These are phyloP conservation scores for Solanum sitiens DNA, from an alignment of 257 asterid species.

Conservation along the genomic window DNA sequence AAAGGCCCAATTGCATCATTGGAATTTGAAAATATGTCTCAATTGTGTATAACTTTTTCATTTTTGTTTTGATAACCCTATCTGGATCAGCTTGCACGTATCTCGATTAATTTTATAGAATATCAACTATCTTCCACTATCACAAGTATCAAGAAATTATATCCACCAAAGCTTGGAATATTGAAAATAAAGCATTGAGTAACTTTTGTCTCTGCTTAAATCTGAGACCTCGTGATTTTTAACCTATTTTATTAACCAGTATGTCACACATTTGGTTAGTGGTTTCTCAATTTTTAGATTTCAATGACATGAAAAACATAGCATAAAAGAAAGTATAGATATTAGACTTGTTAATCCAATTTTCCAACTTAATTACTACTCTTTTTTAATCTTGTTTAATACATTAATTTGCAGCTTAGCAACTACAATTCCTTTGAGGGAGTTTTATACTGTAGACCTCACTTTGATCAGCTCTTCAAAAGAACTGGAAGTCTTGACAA, in stretches of 20 bases:
- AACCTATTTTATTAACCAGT: not conserved
- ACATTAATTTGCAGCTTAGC: slow-evolving; percentile 39
- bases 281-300: not conserved
- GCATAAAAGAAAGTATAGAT: not conserved
- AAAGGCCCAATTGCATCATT: not conserved
- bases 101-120: not conserved
- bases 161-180: not conserved
- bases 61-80: not conserved
- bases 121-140: not conserved
- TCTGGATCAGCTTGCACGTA: not conserved
- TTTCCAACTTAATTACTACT: not conserved
- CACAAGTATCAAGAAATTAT: rapidly evolving
- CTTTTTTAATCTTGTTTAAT: not conserved
- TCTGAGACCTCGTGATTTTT: not conserved
- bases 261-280: not conserved
- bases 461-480: slow-evolving; percentile 90
- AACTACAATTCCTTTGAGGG: slow-evolving; percentile 96
- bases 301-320: not conserved
- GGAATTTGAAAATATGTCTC: not conserved
- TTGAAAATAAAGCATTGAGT: not conserved
- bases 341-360: not conserved
- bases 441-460: slow-evolving; percentile 94
- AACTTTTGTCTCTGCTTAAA: not conserved
- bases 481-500: slow-evolving; percentile 91
- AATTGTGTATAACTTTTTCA: too few species aligned